phyloP scores from a whole-genome alignment of 2,329 filamentous ascomycete genomes.

The Geoglossum cookeanum region DNA sequence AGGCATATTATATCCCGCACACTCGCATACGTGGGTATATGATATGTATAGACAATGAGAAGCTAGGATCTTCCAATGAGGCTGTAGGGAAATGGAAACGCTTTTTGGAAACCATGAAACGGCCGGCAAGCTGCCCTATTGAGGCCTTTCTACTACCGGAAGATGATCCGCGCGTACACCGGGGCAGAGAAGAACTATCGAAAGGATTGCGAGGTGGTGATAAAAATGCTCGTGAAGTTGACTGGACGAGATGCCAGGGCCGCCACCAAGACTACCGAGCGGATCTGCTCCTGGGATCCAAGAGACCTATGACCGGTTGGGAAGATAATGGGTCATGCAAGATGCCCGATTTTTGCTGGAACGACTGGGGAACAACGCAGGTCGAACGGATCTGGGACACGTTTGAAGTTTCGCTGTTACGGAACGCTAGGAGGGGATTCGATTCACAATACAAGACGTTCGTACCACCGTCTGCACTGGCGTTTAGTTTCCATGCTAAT shows the following conservation, averaged over 20 bases:
- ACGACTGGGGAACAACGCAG: conserved; percentile 29
- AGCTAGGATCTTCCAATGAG: conserved; percentile 10
- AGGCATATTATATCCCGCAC: conserved; percentile 56
- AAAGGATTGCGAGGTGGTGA: conserved; percentile 17
- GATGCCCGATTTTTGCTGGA: conserved; percentile 36
- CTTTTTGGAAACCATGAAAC: conserved; percentile 28
- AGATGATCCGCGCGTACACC: conserved; percentile 34
- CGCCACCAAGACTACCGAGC: conserved; percentile 39
- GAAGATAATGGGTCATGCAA: conserved; percentile 32
- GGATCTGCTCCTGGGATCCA: conserved; percentile 29
- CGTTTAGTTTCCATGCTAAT: conserved; percentile 9
- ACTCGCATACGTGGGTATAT: conserved; percentile 43
- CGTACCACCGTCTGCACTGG: conserved; percentile 8
- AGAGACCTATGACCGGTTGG: conserved; percentile 40
- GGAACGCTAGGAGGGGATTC: conserved; percentile 27
- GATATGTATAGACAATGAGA: conserved; percentile 30
- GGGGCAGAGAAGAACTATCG: conserved; percentile 30
- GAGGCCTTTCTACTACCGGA: conserved; percentile 39
- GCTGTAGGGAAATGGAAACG: conserved; percentile 25
- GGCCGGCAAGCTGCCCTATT: conserved; percentile 41
- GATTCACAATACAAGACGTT: conserved; percentile 40
- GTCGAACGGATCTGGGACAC: conserved; percentile 45
- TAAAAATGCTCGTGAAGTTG: conserved; percentile 17
- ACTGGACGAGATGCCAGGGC: conserved; percentile 38
- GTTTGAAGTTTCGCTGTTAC: conserved; percentile 41